Evolutionary conservation across 306 rosid genomes (phyloP), one percentile per base, ranked within the genome.

Genomic region (Argentina anserina): DNA sequence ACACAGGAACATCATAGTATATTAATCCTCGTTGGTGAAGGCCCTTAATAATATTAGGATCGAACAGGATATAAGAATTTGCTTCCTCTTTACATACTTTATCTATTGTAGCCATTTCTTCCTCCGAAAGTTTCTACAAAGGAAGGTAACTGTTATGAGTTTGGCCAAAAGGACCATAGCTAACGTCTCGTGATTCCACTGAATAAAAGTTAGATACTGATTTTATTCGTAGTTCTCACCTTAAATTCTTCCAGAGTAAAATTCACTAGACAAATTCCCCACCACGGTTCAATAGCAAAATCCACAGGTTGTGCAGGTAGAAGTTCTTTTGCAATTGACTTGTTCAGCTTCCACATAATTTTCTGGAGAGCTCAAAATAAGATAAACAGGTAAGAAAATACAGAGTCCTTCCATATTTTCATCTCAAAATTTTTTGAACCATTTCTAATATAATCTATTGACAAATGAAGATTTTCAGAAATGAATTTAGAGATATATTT

Each of bases 321-420:
- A 69, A 79, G 89, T 73, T 93, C 98, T 81, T 88, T 93, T 72
- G 97, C 98, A 78, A 93, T 90, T 63, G 98, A 90, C 91, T 93
- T 93, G 85, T 90, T 93, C 82, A 93, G 79, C 88, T 93, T 93
- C 98, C 97, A 93, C 98, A 83, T 93, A 67, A 93, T 93, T 90
- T 93, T 93, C 98, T 93, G 96, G 77, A 85, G 77, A 78, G 79
- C 83, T 82, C 86, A 88, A 85, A 84, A 81, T 67, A 55, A 79
- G 73, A 74, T 39, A 70, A 72, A 79, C 42, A 37, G 64, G 79
- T 80, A 64, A 84, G 73, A 69, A 28, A 59, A 60, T 43, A 28
- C 47, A 56, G 23, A 69, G 58, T 23, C 62, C 34, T 26, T 56
- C 62, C 34, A 56, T 1, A 26, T 4, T 56, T 28, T 9, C 11